Evolutionary conservation across 495 filamentous ascomycete species (phyloP).

Genomic region (Physcia stellaris): DNA sequence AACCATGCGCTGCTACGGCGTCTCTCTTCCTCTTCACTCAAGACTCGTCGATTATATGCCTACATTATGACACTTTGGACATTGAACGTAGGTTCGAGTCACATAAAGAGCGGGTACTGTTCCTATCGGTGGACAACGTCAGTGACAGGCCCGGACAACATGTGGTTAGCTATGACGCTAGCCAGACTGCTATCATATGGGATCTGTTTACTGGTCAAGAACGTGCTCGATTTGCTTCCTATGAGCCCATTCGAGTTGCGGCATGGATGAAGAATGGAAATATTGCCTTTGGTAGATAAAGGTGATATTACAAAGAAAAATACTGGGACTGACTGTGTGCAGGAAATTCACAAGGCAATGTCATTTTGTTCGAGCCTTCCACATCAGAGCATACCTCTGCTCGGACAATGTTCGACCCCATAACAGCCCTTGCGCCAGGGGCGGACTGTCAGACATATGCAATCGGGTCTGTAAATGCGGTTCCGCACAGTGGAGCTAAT

Average conservation of each 20-base stretch:
- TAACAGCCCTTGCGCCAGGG: constrained; percentile 80
- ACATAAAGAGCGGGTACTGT: constrained; percentile 68
- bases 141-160: constrained; percentile 75
- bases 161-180: constrained; percentile 85
- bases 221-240: constrained; percentile 77
- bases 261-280: constrained; percentile 97
- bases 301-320: not conserved
- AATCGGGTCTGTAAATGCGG: constrained; percentile 55
- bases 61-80: constrained; percentile 82
- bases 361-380: constrained; percentile 87
- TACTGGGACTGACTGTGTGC: constrained; percentile 14
- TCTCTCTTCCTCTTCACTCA: constrained; percentile 81
- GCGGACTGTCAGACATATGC: constrained; percentile 94
- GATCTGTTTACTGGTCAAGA: constrained; percentile 87
- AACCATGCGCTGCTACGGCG: constrained; percentile 75
- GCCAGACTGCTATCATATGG: constrained; percentile 92
- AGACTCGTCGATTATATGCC: constrained; percentile 60
- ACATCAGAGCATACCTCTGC: constrained; percentile 89
- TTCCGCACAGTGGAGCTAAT: constrained; percentile 1
- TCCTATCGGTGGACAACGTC: constrained; percentile 81
- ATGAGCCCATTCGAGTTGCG: constrained; percentile 72
- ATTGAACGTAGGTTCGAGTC: constrained; percentile 77
- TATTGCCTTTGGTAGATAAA: constrained; percentile 73
- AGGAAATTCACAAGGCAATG: constrained; percentile 84
- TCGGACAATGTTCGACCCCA: constrained; percentile 83